Percentiles rank a stretch among this genome's conserved stretches.
phyloP scores from a whole-genome alignment of 2,329 filamentous ascomycete species.

The Pseudogymnoascus destructans region DNA sequence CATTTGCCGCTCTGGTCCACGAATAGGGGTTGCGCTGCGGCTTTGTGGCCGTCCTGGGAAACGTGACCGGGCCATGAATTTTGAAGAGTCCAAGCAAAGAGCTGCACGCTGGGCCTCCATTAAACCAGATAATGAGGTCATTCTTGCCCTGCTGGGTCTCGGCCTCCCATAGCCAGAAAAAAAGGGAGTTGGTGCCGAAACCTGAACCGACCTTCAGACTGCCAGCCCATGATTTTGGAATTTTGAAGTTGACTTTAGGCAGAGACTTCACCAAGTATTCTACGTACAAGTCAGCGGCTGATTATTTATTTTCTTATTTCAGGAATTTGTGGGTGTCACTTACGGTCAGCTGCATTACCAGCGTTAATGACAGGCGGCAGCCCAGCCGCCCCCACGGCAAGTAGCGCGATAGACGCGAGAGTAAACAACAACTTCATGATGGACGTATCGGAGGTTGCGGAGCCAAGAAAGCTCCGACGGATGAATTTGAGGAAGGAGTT shows the following conservation, averaged over 20 bases:
- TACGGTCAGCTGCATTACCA: not conserved
- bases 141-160: not conserved
- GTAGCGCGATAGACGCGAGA: constrained; percentile 1
- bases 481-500: not conserved
- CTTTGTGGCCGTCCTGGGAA: not conserved
- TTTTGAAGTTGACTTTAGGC: constrained; percentile 4
- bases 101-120: constrained; percentile 10
- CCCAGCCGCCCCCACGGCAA: not conserved
- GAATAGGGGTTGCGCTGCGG: constrained; percentile 22
- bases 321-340: not conserved
- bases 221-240: constrained; percentile 11
- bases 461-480: not conserved
- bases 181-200: constrained; percentile 1
- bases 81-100: constrained; percentile 9
- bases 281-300: not conserved
- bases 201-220: not conserved
- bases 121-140: constrained; percentile 11
- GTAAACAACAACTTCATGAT: not conserved
- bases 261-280: constrained; percentile 10
- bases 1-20: constrained; percentile 23
- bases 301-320: not conserved
- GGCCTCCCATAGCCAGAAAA: constrained; percentile 12
- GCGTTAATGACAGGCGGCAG: not conserved
- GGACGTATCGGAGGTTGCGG: not conserved
- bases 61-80: constrained; percentile 9